phyloP scores from a whole-genome alignment of 1,284 basidiomycete genomes.

The Pyrrhoderma noxium region DNA sequence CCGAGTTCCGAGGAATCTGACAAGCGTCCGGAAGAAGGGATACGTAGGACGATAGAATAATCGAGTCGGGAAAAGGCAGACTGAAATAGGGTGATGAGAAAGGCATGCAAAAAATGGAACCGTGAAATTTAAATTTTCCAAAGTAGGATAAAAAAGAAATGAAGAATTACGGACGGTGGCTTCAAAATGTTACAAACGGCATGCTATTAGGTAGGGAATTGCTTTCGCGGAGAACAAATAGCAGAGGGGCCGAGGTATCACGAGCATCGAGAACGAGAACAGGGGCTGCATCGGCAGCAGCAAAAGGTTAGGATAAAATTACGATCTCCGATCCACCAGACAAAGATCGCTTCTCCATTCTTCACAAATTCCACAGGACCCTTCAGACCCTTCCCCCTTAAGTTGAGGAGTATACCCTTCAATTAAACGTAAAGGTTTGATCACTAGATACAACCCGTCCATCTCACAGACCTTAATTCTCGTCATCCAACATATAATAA shows the following conservation, averaged over 20 bases:
- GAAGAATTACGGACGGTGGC: no score
- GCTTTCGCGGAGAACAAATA: neutral
- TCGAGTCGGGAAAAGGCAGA: no score
- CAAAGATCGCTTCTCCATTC: slow-evolving; percentile 13
- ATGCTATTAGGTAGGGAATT: neutral
- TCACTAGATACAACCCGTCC: neutral
- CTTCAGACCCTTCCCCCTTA: neutral
- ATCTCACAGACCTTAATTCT: neutral
- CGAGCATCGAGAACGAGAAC: slow-evolving; percentile 1
- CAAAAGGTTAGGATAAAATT: slow-evolving; percentile 4
- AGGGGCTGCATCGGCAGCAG: neutral
- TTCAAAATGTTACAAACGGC: no score
- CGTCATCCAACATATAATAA: neutral
- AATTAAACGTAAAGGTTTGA: neutral
- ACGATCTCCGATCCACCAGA: slow-evolving; percentile 9
- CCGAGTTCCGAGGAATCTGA: slow-evolving; percentile 3
- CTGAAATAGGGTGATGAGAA: no score
- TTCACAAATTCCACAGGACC: neutral
- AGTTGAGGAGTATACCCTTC: no score
- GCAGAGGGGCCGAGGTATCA: slow-evolving; percentile 1
- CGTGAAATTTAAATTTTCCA: no score
- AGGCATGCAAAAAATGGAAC: no score
- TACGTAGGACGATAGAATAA: no score
- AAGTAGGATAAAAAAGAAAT: no score
- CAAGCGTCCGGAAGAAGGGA: neutral